Evolutionary conservation across 2,329 filamentous ascomycete genomes (phyloP).

Genomic region (Eutypella sp.): DNA sequence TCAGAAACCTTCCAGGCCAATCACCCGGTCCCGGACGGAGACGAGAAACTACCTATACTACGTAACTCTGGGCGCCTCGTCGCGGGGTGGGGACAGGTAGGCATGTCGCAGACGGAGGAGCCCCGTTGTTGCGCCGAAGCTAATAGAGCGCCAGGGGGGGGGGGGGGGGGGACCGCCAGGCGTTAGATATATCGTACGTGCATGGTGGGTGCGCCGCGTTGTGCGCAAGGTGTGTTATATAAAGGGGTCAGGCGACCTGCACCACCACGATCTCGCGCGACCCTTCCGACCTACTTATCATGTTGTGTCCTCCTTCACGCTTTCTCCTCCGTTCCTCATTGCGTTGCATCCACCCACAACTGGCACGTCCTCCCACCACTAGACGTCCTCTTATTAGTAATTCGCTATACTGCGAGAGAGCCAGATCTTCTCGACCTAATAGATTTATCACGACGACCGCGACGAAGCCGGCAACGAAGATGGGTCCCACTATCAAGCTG

Average conservation of each 20-base stretch:
- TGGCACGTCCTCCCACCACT: not conserved
- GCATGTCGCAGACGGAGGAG: too few species aligned
- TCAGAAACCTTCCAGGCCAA: not conserved
- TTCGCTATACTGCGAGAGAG: not conserved
- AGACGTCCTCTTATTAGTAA: not conserved
- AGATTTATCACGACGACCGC: not conserved
- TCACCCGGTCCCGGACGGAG: not conserved
- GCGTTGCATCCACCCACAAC: not conserved
- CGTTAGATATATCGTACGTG: not conserved
- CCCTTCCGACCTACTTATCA: not conserved
- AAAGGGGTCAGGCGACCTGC: not conserved
- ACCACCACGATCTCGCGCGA: not conserved
- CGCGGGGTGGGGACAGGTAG: not conserved
- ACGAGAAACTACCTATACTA: not conserved
- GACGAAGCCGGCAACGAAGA: constrained; percentile 8
- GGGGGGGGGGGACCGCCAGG: not conserved
- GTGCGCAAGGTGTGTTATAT: not conserved
- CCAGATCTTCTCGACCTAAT: not conserved
- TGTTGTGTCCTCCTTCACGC: not conserved
- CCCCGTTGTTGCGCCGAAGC: not conserved
- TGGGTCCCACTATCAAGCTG: constrained; percentile 51
- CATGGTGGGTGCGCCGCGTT: not conserved
- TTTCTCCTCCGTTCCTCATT: not conserved
- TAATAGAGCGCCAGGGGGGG: not conserved
- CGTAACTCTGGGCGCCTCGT: not conserved